These are phyloP conservation scores for Salix exigua DNA, from an alignment of 345 rosid species.

Conservation along the genomic window DNA sequence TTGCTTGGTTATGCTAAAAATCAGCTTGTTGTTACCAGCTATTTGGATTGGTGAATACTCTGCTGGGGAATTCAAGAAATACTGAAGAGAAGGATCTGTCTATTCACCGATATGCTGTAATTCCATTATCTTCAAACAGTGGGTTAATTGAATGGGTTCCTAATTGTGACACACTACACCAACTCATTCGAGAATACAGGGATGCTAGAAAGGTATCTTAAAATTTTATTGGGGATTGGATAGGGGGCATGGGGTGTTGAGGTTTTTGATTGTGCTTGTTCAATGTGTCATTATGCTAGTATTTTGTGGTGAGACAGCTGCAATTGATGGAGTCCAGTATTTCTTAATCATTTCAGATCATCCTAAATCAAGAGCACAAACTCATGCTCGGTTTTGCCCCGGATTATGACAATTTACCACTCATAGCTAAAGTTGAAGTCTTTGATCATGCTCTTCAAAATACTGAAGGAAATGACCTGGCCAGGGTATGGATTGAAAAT, in stretches of 20 bases:
- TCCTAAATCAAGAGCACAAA: slow-evolving; percentile 89
- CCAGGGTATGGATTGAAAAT: slow-evolving; percentile 53
- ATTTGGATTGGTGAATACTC: slow-evolving; percentile 89
- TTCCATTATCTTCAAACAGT: slow-evolving; percentile 92
- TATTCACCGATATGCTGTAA: slow-evolving; percentile 81
- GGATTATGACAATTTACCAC: slow-evolving; percentile 87
- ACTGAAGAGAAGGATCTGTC: slow-evolving; percentile 88
- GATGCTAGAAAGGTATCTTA: slow-evolving; percentile 77
- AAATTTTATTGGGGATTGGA: not conserved
- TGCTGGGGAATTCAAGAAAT: slow-evolving; percentile 81
- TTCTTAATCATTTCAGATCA: slow-evolving; percentile 55
- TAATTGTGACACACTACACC: slow-evolving; percentile 90
- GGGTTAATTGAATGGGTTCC: slow-evolving; percentile 98
- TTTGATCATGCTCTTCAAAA: slow-evolving; percentile 81
- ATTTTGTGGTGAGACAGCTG: not conserved
- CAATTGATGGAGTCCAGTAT: slow-evolving; percentile 8
- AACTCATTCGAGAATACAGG: slow-evolving; percentile 86
- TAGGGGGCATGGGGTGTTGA: not conserved
- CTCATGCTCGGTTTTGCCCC: slow-evolving; percentile 89
- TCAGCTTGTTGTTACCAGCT: slow-evolving; percentile 44
- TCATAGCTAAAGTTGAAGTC: slow-evolving; percentile 88
- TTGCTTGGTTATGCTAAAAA: not conserved
- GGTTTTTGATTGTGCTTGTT: not conserved
- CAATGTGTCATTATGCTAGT: not conserved
- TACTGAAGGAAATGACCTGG: slow-evolving; percentile 93